Evolutionary conservation across 495 filamentous ascomycete genomes (phyloP), one percentile per base, ranked within the genome.

Genomic region (Aspergillus sclerotiicarbonarius): DNA sequence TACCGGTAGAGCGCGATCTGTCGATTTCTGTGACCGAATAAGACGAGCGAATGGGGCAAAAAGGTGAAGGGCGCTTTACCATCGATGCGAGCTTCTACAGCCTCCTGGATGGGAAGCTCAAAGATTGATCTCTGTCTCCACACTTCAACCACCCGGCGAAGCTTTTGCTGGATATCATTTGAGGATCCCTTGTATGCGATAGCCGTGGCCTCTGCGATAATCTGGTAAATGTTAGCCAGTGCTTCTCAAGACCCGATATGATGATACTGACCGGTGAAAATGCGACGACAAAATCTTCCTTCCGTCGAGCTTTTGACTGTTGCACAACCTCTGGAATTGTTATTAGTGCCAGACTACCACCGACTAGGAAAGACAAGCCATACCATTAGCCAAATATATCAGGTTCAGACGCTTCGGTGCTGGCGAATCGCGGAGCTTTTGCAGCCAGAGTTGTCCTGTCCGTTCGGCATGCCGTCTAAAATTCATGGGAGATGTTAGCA

Each of bases 301-400:
- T 96, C 45, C 85, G 84, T 43, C 92, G 88, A 19, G 87, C 90
- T 67, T 93, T 95, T 9, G 92, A 96, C 67, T 97, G 93, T 67
- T 99, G 94, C 20, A 88, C 87, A 44, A 99, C 90, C 78, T 99
- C 94, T 96, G 69, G 62, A 18, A 59, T 41, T 51, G 25, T 46
- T 21, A 58, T 74, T 52, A 73, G 68, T 46, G 39, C 18, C 53
- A 48, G 32, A 35, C 44, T 18, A 33, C 35, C 19, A 47, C 29
- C 44, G 33, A 15, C 6, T 20, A 65, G n/a, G 19, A 13, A 25
- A 44, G 25, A 21, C 33, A 19, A 10, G 44, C 46, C 79, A 59
- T 77, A 95, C 91, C 91, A 76, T 99, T 99, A 49, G 92, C 92
- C 39, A 99, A 85, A 69, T 98, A 98, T 48, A 99, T 84, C 62